Conservation (phyloP, 305 asterid genomes). For the Fraxinus platypoda region DNA sequence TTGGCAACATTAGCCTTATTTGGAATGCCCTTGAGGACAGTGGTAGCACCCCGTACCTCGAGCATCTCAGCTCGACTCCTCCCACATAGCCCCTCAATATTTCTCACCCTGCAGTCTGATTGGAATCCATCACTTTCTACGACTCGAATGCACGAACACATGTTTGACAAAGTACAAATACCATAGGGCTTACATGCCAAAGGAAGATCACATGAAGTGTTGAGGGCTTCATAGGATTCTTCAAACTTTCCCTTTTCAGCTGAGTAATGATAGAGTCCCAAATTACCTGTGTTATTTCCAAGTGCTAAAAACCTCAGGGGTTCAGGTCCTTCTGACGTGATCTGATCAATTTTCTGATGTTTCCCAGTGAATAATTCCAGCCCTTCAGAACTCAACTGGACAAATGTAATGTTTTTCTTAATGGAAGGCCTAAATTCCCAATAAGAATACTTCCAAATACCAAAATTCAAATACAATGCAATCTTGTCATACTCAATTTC, state of each 20-base stretch:
- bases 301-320: slow-evolving; percentile 60
- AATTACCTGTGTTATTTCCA: slow-evolving; percentile 54
- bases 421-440: slow-evolving; percentile 63
- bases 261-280: slow-evolving; percentile 64
- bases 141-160: slow-evolving; percentile 59
- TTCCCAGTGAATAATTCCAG: slow-evolving; percentile 55
- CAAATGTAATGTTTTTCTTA: slow-evolving; percentile 54
- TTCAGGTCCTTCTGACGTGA: slow-evolving; percentile 31
- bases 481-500: slow-evolving; percentile 65
- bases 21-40: slow-evolving; percentile 46
- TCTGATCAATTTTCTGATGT: slow-evolving; percentile 40
- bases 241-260: slow-evolving; percentile 41
- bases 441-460: slow-evolving; percentile 61
- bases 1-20: slow-evolving; percentile 35
- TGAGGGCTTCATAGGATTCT: slow-evolving; percentile 58
- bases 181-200: slow-evolving; percentile 64
- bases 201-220: slow-evolving; percentile 72
- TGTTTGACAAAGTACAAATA: slow-evolving; percentile 57
- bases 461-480: slow-evolving; percentile 53
- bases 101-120: slow-evolving; percentile 31
- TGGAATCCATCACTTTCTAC: slow-evolving; percentile 22
- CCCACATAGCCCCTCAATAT: slow-evolving; percentile 40
- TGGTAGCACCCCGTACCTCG: slow-evolving; percentile 55
- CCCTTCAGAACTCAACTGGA: slow-evolving; percentile 55
- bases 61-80: slow-evolving; percentile 45